Evolutionary conservation across 2,329 filamentous ascomycete genomes (phyloP).

Genomic region (Monosporascus sp.): DNA sequence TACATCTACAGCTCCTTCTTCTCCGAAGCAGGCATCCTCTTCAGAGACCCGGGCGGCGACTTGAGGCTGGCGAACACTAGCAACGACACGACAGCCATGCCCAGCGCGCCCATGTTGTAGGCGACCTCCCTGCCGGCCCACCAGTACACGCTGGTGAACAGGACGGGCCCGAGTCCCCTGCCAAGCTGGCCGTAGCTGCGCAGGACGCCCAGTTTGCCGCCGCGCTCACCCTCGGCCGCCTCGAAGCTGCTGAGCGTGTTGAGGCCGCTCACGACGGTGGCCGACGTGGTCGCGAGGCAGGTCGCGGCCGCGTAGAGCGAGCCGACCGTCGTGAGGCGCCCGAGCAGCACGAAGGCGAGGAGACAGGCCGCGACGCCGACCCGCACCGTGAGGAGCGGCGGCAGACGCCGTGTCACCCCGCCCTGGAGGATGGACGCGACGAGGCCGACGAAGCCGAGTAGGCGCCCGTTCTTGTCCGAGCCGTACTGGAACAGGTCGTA

Average conservation of each 20-base stretch:
- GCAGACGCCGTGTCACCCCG: slow-evolving; percentile 78
- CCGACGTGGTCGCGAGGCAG: slow-evolving; percentile 81
- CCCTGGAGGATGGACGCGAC: slow-evolving; percentile 91
- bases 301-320: slow-evolving; percentile 78
- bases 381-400: slow-evolving; percentile 74
- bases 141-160: slow-evolving; percentile 97
- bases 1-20: slow-evolving; percentile 24
- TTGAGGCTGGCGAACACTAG: slow-evolving; percentile 69
- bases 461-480: slow-evolving; percentile 72
- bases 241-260: slow-evolving; percentile 92
- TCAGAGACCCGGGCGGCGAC: slow-evolving; percentile 44
- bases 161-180: slow-evolving; percentile 75
- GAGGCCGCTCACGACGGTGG: slow-evolving; percentile 88
- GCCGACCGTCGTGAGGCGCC: slow-evolving; percentile 58
- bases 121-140: slow-evolving; percentile 89
- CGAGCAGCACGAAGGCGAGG: slow-evolving; percentile 73
- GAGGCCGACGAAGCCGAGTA: slow-evolving; percentile 87
- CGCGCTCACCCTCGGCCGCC: slow-evolving; percentile 71
- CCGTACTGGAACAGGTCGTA: slow-evolving; percentile 86
- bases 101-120: slow-evolving; percentile 73
- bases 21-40: slow-evolving; percentile 12
- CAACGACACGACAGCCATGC: slow-evolving; percentile 68
- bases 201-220: slow-evolving; percentile 79
- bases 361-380: slow-evolving; percentile 74
- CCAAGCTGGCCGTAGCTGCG: slow-evolving; percentile 81